phyloP scores from a whole-genome alignment of 139 green algal species.

The Spirogloea muscicola region DNA sequence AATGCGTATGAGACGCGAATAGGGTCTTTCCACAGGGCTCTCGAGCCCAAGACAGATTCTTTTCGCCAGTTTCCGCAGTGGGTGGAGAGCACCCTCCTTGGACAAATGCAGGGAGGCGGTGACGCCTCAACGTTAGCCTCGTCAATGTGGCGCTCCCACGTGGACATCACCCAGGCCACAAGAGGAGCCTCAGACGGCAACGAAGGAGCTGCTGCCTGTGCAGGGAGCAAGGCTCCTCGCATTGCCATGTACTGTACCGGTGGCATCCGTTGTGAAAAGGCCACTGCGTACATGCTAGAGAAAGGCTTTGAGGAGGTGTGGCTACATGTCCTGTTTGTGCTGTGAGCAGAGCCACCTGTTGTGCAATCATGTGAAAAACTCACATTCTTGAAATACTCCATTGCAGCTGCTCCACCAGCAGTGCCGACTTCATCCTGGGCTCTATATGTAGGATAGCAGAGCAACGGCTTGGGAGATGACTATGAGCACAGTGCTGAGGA shows the following conservation, averaged over 20 bases:
- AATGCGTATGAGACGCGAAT: conserved; percentile 50
- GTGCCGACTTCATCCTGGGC: no score
- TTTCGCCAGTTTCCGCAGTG: conserved; percentile 43
- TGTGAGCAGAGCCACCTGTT: no score
- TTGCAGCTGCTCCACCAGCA: no score
- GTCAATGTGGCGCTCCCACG: no score
- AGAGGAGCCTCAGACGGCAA: background rate
- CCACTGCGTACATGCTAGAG: conserved; percentile 34
- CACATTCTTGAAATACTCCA: no score
- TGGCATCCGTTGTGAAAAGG: conserved; percentile 48
- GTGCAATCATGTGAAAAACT: no score
- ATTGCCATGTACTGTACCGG: conserved; percentile 50
- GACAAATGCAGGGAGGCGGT: no score
- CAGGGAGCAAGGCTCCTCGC: background rate
- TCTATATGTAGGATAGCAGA: conserved; percentile 20
- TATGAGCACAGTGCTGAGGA: no score
- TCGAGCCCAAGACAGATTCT: conserved; percentile 31
- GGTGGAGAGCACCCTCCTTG: conserved; percentile 18
- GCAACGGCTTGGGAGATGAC: no score
- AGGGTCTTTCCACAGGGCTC: conserved; percentile 24
- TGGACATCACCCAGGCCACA: no score
- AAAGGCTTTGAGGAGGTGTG: conserved; percentile 14
- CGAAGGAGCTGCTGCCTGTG: background rate
- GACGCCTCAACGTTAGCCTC: no score
- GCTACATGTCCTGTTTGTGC: no score